These are phyloP conservation scores for Climacium dendroides DNA, from an alignment of 225 moss, liverwort and hornwort genomes.

Conservation along the genomic window DNA sequence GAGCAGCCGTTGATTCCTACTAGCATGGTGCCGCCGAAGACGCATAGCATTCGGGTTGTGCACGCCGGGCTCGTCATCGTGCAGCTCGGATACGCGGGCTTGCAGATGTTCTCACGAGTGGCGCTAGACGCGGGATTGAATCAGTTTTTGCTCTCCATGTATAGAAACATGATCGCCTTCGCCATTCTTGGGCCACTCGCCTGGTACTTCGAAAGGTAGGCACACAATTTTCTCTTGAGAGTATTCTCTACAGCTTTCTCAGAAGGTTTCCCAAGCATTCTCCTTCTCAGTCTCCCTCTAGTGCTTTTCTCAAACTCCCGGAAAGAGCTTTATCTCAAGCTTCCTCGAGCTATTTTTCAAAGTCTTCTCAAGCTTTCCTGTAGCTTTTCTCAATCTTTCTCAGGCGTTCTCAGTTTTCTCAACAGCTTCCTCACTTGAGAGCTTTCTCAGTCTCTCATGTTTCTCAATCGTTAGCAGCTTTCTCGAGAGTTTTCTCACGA, in stretches of 20 bases:
- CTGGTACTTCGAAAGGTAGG: slow-evolving; percentile 33
- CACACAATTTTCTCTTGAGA: background rate
- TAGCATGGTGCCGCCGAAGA: slow-evolving; percentile 18
- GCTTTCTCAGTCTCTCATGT: background rate
- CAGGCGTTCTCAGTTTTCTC: background rate
- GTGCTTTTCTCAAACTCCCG: background rate
- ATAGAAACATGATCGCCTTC: slow-evolving; percentile 47
- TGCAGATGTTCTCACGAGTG: slow-evolving; percentile 48
- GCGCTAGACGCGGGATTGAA: slow-evolving; percentile 45
- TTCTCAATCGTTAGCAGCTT: background rate
- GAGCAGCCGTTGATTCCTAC: slow-evolving; percentile 1
- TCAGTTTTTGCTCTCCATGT: slow-evolving; percentile 49
- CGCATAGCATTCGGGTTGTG: slow-evolving; percentile 34
- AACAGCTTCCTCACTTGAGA: no score
- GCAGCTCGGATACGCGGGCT: slow-evolving; percentile 45
- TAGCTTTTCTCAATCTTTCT: background rate
- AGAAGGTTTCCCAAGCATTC: background rate
- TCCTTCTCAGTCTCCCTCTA: background rate
- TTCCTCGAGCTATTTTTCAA: background rate
- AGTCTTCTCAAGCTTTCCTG: background rate
- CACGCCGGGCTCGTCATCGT: slow-evolving; percentile 28
- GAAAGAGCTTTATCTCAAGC: no score
- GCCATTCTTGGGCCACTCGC: slow-evolving; percentile 33
- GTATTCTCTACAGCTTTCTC: background rate
- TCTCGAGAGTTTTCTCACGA: background rate